Conservation (phyloP, 805 yeast genomes). For the Saccharomycopsis fibuligera region DNA sequence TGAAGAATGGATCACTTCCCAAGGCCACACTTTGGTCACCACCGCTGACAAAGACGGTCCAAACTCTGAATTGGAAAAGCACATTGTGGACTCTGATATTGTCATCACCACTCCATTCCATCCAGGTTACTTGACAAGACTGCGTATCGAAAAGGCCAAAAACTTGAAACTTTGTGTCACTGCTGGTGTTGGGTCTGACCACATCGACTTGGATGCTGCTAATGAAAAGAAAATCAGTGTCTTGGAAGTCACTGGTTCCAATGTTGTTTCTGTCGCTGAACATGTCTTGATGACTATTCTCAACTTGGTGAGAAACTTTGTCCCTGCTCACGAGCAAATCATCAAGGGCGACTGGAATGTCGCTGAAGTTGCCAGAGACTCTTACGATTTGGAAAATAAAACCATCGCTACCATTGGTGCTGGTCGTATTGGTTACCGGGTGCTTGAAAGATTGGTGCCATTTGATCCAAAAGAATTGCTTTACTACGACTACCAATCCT, state of each 20-base stretch:
- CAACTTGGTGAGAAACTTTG: slow-evolving; percentile 66
- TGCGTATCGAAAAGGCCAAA: slow-evolving; percentile 62
- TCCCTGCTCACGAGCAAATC: slow-evolving; percentile 71
- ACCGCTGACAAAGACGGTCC: slow-evolving; percentile 67
- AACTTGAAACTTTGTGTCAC: slow-evolving; percentile 65
- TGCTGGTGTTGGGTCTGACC: slow-evolving; percentile 85
- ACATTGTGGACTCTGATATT: slow-evolving; percentile 66
- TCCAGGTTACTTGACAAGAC: slow-evolving; percentile 68
- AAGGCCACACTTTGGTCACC: slow-evolving; percentile 62
- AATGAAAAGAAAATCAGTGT: slow-evolving; percentile 59
- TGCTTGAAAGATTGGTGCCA: slow-evolving; percentile 62
- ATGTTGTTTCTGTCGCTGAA: slow-evolving; percentile 76
- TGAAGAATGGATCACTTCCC: slow-evolving; percentile 51
- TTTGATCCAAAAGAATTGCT: slow-evolving; percentile 69
- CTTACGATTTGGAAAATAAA: slow-evolving; percentile 70
- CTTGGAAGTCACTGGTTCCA: slow-evolving; percentile 77
- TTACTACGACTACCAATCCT: slow-evolving; percentile 69
- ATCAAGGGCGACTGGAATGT: slow-evolving; percentile 63
- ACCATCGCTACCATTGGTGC: slow-evolving; percentile 77
- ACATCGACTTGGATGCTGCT: slow-evolving; percentile 65
- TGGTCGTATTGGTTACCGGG: slow-evolving; percentile 75
- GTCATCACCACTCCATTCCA: slow-evolving; percentile 79
- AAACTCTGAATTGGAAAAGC: slow-evolving; percentile 50
- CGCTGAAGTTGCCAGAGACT: slow-evolving; percentile 67
- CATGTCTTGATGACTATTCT: slow-evolving; percentile 72